Base-by-base conservation (phyloP, 2,329 filamentous ascomycete genomes). In the Hirsutella minnesotensis region DNA sequence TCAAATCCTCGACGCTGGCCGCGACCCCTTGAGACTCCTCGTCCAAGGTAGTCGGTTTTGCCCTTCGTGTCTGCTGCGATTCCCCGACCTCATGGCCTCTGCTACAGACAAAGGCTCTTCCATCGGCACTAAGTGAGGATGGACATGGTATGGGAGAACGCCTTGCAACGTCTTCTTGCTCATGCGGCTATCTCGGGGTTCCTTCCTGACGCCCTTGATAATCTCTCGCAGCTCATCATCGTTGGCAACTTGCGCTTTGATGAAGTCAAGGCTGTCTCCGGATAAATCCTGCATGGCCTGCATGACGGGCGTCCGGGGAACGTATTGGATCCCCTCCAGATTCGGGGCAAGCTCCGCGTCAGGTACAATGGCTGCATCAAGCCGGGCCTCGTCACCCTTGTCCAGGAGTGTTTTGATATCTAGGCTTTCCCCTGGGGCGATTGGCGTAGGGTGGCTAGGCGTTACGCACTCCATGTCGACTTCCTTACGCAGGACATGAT, bases 391-490 rank as follows among this genome's bases (percentile, higher is more conserved):
- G 0, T 72, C 52, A 4, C 86, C 84, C 59, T 86, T 92, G 1
- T 73, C 73, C 3, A 98, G 75, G 1, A 98, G 73, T n/a, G 80
- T 63, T 3, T 63, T 58, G 43, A 98, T 95, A 57, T 95, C 89
- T 9, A 98, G 62, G 47, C 79, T 88, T 63, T 96, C 89, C 30
- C 94, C 92, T 2, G 80, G 83, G 0, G 85, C 73, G 35, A 98
- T 96, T 24, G 81, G 72, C 0, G 74, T 72, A 0, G 75, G 74
- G 60, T 98, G 85, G 36, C 84, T 92, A 1, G 92, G 92, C 0
- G 92, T 98, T 36, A 96, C 65, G 59, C 92, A 98, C 56, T 95
- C 85, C 86, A 98, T 94, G 60, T 98, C 84, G 4, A 98, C 94
- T 62, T 98, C 92, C 60, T 98, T 98, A 41, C 92, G 78, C n/a